Percentiles rank a stretch among this genome's conserved stretches.
Evolutionary conservation across 1,284 basidiomycete species (phyloP).

Genomic region (Tetrapyrgos nigripes): DNA sequence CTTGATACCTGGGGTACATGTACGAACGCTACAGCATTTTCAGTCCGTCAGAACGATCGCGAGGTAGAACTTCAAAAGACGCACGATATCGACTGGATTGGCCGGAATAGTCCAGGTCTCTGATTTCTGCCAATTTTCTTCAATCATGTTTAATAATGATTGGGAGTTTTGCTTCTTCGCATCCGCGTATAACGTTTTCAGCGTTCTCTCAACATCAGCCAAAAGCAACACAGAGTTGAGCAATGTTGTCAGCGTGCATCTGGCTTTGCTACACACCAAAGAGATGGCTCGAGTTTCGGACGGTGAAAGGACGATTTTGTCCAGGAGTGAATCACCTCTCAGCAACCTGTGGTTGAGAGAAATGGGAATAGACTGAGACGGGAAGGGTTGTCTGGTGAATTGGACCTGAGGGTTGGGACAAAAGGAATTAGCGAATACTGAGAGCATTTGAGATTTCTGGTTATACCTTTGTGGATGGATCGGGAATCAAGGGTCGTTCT

Average conservation of each 20-base stretch:
- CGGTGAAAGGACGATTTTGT: neutral
- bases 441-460: too few relatives aligned
- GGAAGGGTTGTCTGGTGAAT: neutral
- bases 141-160: too few relatives aligned
- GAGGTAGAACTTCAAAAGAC: too few relatives aligned
- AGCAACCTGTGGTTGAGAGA: too few relatives aligned
- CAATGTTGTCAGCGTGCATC: neutral
- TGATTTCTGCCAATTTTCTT: neutral
- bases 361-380: neutral
- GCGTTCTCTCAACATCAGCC: neutral
- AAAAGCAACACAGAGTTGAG: neutral
- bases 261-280: neutral
- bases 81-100: neutral
- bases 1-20: neutral
- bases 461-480: too few relatives aligned
- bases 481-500: too few relatives aligned
- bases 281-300: neutral
- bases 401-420: too few relatives aligned
- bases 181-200: neutral
- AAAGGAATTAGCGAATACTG: too few relatives aligned
- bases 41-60: too few relatives aligned
- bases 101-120: neutral
- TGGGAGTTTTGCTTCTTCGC: neutral
- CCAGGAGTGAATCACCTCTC: neutral
- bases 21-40: neutral